phyloP scores from a whole-genome alignment of 2,329 filamentous ascomycete genomes.

The Arthrobotrys musiformis region DNA sequence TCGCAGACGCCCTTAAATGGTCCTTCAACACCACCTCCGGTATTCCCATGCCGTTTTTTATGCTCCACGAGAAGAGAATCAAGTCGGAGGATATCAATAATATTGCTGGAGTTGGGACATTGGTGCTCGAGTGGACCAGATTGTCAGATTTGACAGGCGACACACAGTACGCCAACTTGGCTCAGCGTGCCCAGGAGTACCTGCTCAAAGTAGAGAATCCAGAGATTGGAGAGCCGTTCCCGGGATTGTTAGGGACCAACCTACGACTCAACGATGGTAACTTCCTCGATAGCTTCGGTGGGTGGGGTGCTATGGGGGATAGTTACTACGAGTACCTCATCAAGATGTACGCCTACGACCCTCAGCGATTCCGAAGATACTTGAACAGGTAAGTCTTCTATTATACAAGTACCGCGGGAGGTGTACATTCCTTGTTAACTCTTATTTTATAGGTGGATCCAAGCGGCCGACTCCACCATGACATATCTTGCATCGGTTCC shows the following conservation, averaged over 20 bases:
- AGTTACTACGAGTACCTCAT: conserved; percentile 90
- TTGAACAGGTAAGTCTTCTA: conserved; percentile 68
- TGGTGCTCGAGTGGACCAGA: conserved; percentile 85
- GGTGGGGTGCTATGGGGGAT: conserved; percentile 81
- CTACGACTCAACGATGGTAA: conserved; percentile 73
- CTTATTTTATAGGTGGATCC: conserved; percentile 68
- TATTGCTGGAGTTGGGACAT: conserved; percentile 78
- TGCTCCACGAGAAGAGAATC: conserved; percentile 68
- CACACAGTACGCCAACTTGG: conserved; percentile 72
- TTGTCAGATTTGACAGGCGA: conserved; percentile 80
- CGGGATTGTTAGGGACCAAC: conserved; percentile 77
- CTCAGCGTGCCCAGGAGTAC: conserved; percentile 75
- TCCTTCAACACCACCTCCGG: conserved; percentile 82
- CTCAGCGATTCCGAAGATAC: conserved; percentile 72
- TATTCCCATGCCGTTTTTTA: conserved; percentile 76
- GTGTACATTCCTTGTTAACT: not conserved
- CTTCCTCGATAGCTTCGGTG: conserved; percentile 75
- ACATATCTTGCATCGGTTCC: conserved; percentile 76
- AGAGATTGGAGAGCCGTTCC: conserved; percentile 74
- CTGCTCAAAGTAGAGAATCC: conserved; percentile 74
- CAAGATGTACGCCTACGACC: conserved; percentile 88
- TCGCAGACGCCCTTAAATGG: conserved; percentile 79
- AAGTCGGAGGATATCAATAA: conserved; percentile 68
- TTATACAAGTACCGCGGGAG: not conserved
- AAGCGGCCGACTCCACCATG: conserved; percentile 80